These are phyloP conservation scores for Cucurbita argyrosperma DNA, from an alignment of 306 rosid genomes.

Conservation along the genomic window DNA sequence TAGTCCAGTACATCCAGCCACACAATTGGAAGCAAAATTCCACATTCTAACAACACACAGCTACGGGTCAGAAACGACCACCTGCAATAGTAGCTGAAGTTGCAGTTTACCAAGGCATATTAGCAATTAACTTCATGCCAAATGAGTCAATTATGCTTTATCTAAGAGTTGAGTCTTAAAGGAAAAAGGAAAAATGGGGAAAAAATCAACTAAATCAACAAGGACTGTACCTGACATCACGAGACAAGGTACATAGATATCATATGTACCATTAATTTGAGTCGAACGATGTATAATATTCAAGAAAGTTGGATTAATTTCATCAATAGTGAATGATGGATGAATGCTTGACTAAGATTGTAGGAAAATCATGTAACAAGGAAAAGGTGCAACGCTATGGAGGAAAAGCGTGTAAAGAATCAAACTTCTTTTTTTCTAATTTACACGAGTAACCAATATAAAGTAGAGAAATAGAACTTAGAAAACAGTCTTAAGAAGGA, in stretches of 20 bases:
- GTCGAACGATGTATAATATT: background rate
- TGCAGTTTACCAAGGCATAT: too few species aligned
- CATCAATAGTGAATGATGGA: background rate
- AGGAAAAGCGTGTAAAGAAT: background rate
- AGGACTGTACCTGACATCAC: background rate
- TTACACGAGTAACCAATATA: background rate
- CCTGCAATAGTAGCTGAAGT: background rate
- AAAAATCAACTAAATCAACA: background rate
- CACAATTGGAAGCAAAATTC: slow-evolving; percentile 78
- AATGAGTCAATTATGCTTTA: background rate
- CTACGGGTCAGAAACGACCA: background rate
- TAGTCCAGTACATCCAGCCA: slow-evolving; percentile 55
- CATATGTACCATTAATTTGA: background rate
- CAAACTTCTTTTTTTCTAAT: background rate
- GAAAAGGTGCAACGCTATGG: background rate
- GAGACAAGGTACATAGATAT: background rate
- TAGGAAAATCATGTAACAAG: background rate
- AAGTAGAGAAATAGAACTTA: background rate
- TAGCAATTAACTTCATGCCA: background rate
- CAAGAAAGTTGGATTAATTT: background rate
- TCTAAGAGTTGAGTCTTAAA: slow-evolving; percentile 12
- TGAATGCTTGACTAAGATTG: background rate
- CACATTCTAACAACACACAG: slow-evolving; percentile 39
- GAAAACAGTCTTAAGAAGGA: background rate
- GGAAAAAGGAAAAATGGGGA: background rate